phyloP scores from a whole-genome alignment of 768 basidiomycete species.

The Mycena maculata region DNA sequence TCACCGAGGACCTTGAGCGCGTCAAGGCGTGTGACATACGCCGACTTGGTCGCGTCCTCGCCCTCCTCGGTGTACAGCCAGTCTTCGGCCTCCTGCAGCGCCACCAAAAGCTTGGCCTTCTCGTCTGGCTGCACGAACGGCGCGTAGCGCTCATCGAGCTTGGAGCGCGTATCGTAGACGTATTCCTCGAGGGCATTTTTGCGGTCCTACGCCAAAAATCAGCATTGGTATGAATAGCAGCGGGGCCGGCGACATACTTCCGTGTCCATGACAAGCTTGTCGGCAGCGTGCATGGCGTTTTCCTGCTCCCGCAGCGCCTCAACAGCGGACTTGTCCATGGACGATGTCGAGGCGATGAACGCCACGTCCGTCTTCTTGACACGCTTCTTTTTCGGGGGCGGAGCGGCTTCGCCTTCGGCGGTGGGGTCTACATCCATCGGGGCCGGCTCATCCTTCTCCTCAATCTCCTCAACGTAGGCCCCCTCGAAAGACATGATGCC shows the following conservation, averaged over 20 bases:
- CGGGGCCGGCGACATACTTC: slow-evolving; percentile 67
- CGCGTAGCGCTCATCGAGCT: slow-evolving; percentile 90
- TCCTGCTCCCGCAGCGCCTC: slow-evolving; percentile 84
- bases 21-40: slow-evolving; percentile 89
- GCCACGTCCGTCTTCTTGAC: slow-evolving; percentile 87
- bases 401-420: slow-evolving; percentile 52
- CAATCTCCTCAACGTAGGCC: slow-evolving; percentile 86
- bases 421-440: slow-evolving; percentile 75
- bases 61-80: slow-evolving; percentile 99
- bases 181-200: slow-evolving; percentile 99
- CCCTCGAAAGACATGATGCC: slow-evolving; percentile 89
- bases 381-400: slow-evolving; percentile 81
- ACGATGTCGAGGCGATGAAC: slow-evolving; percentile 72
- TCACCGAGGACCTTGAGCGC: slow-evolving; percentile 87
- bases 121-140: slow-evolving; percentile 79
- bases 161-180: slow-evolving; percentile 94
- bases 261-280: slow-evolving; percentile 98
- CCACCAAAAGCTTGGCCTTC: slow-evolving; percentile 78
- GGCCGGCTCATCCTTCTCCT: slow-evolving; percentile 77
- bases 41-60: slow-evolving; percentile 95
- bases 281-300: slow-evolving; percentile 87
- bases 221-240: slow-evolving; percentile 4
- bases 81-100: slow-evolving; percentile 86
- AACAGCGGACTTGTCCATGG: slow-evolving; percentile 71
- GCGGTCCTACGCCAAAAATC: slow-evolving; percentile 70